Base-by-base conservation (phyloP, 164 flowering plant genomes). In the Dillenia turbinata region DNA sequence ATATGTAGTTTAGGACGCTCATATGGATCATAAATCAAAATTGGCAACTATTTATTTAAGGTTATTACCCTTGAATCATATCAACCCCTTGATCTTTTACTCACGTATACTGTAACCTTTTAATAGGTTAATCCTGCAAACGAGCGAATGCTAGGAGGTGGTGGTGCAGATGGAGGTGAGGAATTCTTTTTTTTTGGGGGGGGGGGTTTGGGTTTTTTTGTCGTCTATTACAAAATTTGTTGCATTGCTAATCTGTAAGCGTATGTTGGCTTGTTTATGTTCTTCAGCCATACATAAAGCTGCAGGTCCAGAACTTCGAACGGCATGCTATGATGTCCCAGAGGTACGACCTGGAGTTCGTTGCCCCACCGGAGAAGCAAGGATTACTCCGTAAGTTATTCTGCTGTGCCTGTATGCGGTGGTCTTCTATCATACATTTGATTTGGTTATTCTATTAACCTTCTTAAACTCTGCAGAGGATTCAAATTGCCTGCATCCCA, bases 131-230 rank as follows among this genome's bases (percentile, higher is more conserved):
- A 94, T 83, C 92, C 97, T 48, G 99, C 99, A 22, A 92, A 94
- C 68, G 85, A 88, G 70, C 62, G 66, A 59, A 89, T 94, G 99
- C 96, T 94, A 61, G 97, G 99, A 52, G 97, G 97, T 69, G 96
- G 97, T 63, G 97, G 96, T 63, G 99, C 90, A n/a, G 97, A 94
- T 88, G 99, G 99, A 82, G 97, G 99, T 91, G 81, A 65, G 40
- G n/a, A n/a, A n/a, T 58, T 19, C 26, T 51, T 10, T 17, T 62
- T 19, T 19, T 19, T 19, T 19, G 22, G 33, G 33, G 3, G 2
- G 33, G 33, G 3, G 33, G 3, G n/a, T n/a, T n/a, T n/a, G n/a
- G n/a, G n/a, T n/a, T n/a, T n/a, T 26, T 26, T 5, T 26, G 2
- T 26, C 33, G 2, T 26, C 33, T 2, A 26, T 26, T 26, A 26